A percentile compares a stretch with the other conserved stretches of the same genome.
These are phyloP conservation scores for Septoria linicola DNA, from an alignment of 2,329 filamentous ascomycete species.

Conservation along the genomic window DNA sequence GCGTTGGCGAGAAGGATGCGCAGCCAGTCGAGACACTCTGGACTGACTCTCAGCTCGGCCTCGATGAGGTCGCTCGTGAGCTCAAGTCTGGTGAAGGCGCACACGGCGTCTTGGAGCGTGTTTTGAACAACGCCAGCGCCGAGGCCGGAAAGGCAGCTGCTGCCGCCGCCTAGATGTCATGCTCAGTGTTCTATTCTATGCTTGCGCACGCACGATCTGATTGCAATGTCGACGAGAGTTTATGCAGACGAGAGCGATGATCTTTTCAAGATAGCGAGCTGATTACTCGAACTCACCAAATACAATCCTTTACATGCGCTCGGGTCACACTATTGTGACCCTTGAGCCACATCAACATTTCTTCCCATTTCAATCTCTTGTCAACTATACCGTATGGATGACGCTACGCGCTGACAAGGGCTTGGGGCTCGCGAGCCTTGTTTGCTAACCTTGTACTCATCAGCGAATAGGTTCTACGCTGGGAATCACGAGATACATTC, in stretches of 20 bases:
- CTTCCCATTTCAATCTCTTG: not conserved
- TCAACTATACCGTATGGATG: too few relatives aligned
- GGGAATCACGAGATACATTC: too few relatives aligned
- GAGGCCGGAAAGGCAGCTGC: constrained; percentile 46
- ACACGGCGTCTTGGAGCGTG: constrained; percentile 48
- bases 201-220: constrained; percentile 2
- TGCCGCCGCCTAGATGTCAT: constrained; percentile 32
- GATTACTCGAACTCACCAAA: constrained; percentile 12
- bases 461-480: too few relatives aligned
- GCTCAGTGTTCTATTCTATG: not conserved
- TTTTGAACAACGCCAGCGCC: constrained; percentile 49
- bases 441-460: too few relatives aligned
- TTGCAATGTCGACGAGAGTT: not conserved
- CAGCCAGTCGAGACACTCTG: constrained; percentile 71
- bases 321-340: constrained; percentile 11
- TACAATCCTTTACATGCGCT: constrained; percentile 16
- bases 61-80: constrained; percentile 65
- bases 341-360: constrained; percentile 5
- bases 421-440: too few relatives aligned
- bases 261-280: not conserved
- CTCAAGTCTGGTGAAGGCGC: constrained; percentile 52
- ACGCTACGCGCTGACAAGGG: too few relatives aligned
- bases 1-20: constrained; percentile 73
- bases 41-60: constrained; percentile 83
- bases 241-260: not conserved